Evolutionary conservation across 805 yeast species (phyloP), one percentile per base, ranked within the genome.

Genomic region (Sugiyamaella mastotermitis): DNA sequence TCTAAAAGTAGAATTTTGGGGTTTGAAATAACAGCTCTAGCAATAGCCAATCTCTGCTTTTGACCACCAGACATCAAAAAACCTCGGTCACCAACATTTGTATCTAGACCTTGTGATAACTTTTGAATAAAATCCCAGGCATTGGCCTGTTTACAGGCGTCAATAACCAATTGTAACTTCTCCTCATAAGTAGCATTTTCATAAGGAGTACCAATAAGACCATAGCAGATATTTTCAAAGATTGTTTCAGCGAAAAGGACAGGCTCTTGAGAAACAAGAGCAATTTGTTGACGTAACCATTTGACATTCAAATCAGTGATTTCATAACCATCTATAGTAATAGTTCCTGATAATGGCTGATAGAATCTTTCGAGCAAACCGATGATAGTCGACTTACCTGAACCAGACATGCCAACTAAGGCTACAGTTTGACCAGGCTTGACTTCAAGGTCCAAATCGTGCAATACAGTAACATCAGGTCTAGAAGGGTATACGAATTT

Each of bases 191-290:
- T 33, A 40, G 65, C 62, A 43, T 57, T 33, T 39, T 86, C 88
- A 26, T 69, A 76, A 53, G 83, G 83, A 0, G 78, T 66, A 1
- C 95, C 83, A 21, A 72, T 65, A 31, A 86, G 64, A 13, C 97
- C 97, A 60, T 83, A 88, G 40, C 88, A 69, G 31, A 90, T 78
- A 55, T 90, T 90, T 53, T 90, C 96, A 53, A 78, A 65, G 31
- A 90, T 85, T 1, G 92, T 69, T 38, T 84, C 95, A 52, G 87
- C 83, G 64, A 90, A 90, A 32, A 90, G 64, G 3, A 95, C 94
- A 0, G 97, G 92, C 48, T 88, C 97, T 60, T 90, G 97, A 3
- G 96, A 95, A 3, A 90, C 97, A 21, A 85, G 82, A 35, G 96
- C 95, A 39, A 90, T 73, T 31, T 74, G 69, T 41, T 64, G 71